phyloP scores from a whole-genome alignment of 192 early-diverging fungal genomes.

The Entomortierella chlamydospora region DNA sequence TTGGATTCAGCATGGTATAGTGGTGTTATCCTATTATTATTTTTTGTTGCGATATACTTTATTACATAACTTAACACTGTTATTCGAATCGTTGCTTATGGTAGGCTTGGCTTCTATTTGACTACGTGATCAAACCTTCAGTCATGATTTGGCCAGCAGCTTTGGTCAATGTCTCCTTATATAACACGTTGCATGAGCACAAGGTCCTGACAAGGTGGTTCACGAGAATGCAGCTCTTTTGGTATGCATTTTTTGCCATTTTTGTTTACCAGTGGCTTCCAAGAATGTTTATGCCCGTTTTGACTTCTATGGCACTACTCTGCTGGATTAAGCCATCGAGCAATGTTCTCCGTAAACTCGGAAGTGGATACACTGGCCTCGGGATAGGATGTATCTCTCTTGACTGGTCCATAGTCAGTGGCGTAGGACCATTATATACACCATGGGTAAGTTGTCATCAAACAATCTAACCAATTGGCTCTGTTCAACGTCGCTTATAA shows the following conservation, averaged over 20 bases:
- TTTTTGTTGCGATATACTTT: too few species aligned
- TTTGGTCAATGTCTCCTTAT: conserved; percentile 66
- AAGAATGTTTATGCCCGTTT: conserved; percentile 44
- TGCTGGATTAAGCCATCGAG: conserved; percentile 48
- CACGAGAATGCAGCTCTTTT: conserved; percentile 56
- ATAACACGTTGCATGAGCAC: conserved; percentile 59
- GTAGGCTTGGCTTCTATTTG: conserved; percentile 51
- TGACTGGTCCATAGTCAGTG: conserved; percentile 72
- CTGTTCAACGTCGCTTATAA: neutral
- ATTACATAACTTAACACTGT: too few species aligned
- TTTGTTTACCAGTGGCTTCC: conserved; percentile 68
- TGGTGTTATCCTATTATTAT: neutral
- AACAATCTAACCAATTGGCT: neutral
- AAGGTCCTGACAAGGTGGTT: conserved; percentile 49
- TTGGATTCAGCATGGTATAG: conserved; percentile 51
- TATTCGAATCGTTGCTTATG: too few species aligned
- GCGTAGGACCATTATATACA: conserved; percentile 39
- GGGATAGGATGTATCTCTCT: conserved; percentile 78
- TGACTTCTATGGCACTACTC: conserved; percentile 52
- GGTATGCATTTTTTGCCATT: conserved; percentile 58
- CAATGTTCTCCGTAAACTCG: conserved; percentile 33
- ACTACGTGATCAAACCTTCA: conserved; percentile 84
- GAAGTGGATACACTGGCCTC: conserved; percentile 68
- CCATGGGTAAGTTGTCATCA: conserved; percentile 32
- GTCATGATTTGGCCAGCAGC: conserved; percentile 91